Percentiles rank a stretch among this genome's conserved stretches.
phyloP scores from a whole-genome alignment of 192 early-diverging fungal genomes.

The Coemansia sp. region DNA sequence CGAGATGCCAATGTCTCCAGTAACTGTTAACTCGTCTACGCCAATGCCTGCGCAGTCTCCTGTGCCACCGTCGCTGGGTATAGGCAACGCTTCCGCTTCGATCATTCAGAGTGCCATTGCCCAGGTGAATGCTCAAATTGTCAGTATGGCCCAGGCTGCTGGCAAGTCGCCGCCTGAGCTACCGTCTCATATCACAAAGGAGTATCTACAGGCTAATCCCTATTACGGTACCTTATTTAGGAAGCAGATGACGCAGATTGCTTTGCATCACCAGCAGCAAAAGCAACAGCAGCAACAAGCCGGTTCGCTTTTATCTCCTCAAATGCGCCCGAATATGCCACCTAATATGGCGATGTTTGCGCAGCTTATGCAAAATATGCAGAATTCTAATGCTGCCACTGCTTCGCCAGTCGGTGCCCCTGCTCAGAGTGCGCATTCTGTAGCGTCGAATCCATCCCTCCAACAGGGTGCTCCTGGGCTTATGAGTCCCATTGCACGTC shows the following conservation, averaged over 20 bases:
- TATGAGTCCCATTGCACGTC: conserved; percentile 18
- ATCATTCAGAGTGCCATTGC: conserved; percentile 15
- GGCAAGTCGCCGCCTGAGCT: conserved; percentile 16
- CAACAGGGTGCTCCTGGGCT: conserved; percentile 6
- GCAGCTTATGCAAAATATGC: conserved; percentile 24
- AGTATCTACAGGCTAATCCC: conserved; percentile 44
- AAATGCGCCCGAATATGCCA: conserved; percentile 28
- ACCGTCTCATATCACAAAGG: conserved; percentile 38
- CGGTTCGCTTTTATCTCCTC: conserved; percentile 30
- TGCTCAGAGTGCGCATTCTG: neutral
- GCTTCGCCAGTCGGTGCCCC: neutral
- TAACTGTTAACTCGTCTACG: conserved; percentile 4
- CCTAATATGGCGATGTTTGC: conserved; percentile 22
- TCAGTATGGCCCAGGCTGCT: conserved; percentile 11
- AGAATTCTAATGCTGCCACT: conserved; percentile 2
- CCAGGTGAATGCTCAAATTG: conserved; percentile 20
- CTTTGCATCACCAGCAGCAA: conserved; percentile 13
- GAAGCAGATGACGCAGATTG: conserved; percentile 13
- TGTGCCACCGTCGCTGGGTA: neutral
- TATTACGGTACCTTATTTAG: conserved; percentile 28
- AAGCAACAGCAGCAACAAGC: conserved; percentile 20
- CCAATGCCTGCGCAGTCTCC: conserved; percentile 10
- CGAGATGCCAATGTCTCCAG: conserved; percentile 14
- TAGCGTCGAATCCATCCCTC: neutral
- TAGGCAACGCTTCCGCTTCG: neutral